Evolutionary conservation across 208 protist species (phyloP), one percentile per base, ranked within the genome.

Genomic region (Leishmania arabica): DNA sequence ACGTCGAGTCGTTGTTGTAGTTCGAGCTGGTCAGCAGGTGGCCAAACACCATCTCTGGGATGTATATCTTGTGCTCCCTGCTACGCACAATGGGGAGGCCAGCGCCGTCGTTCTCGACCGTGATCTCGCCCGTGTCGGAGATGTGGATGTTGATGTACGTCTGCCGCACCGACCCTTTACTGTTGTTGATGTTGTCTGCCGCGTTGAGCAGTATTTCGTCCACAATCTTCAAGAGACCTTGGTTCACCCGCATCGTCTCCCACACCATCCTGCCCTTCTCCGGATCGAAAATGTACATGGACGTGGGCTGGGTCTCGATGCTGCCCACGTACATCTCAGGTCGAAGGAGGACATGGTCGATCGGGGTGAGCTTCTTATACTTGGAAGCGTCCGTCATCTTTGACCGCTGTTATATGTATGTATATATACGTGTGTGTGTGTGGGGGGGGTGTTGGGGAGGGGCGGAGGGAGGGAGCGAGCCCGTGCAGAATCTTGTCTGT

Each of bases 201-300:
- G 99, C 98, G 88, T 99, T 99, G 13, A 99, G 95, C 15, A 99
- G 81, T 72, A 99, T 99, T 88, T 99, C 99, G 90, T 99, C 99
- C 45, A 99, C 99, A 53, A 99, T 99, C 89, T 99, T 99, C 27
- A 98, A 92, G 11, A 99, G 80, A 27, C 95, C 99, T 49, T 98
- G 97, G 54, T 99, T 98, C 80, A 99, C 99, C 40, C 89, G 93
- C 81, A 99, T 82, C 78, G 98, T 95, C 68, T 94, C 89, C 84
- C 98, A 95, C 54, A 92, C 84, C 89, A 98, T 96, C 75, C 87
- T 86, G n/a, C 87, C 91, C 75, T 95, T 95, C 4, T 81, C 86
- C 13, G 88, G 88, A 82, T 99, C 95, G 68, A 97, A 96, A 56
- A 99, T 87, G 85, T 97, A 99, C 89, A 96, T 94, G n/a, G 87